Percentiles rank a stretch among this genome's conserved stretches.
Conservation (phyloP, 1,139 yeast genomes). For the Pichiaceae sp. region DNA sequence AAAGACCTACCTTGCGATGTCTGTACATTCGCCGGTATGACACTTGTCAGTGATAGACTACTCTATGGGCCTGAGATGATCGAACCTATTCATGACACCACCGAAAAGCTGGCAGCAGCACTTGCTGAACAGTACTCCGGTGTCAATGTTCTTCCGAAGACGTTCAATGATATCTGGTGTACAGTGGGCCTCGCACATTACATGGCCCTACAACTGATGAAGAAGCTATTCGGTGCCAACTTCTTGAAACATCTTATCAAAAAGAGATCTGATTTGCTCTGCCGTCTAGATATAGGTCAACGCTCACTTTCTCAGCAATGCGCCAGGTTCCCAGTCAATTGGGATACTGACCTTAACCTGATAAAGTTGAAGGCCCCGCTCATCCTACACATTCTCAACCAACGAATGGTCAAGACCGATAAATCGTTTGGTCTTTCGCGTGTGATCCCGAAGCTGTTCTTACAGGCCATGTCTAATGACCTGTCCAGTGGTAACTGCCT, state of each 20-base stretch:
- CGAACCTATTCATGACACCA: conserved; percentile 69
- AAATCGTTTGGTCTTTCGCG: conserved; percentile 87
- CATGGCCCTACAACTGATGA: conserved; percentile 71
- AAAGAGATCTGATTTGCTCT: conserved; percentile 53
- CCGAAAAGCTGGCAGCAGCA: conserved; percentile 60
- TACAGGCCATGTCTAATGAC: conserved; percentile 96
- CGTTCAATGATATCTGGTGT: conserved; percentile 85
- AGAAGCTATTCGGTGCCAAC: conserved; percentile 71
- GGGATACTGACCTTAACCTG: conserved; percentile 41
- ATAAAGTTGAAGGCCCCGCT: conserved; percentile 76
- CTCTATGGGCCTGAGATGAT: conserved; percentile 71
- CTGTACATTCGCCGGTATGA: conserved; percentile 71
- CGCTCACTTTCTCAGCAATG: conserved; percentile 71
- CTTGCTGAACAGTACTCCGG: conserved; percentile 93
- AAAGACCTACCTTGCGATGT: conserved; percentile 44
- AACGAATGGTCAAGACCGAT: conserved; percentile 93
- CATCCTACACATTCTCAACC: conserved; percentile 75
- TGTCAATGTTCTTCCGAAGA: conserved; percentile 76
- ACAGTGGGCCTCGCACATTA: conserved; percentile 77
- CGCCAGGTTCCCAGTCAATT: conserved; percentile 60
- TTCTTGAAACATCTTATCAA: conserved; percentile 71
- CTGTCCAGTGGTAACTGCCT: conserved; percentile 66
- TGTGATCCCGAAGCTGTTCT: conserved; percentile 81
- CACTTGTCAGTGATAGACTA: conserved; percentile 54
- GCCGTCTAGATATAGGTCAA: conserved; percentile 69